These are phyloP conservation scores for Naganishia cerealis DNA, from an alignment of 1,284 basidiomycete genomes.

Conservation along the genomic window DNA sequence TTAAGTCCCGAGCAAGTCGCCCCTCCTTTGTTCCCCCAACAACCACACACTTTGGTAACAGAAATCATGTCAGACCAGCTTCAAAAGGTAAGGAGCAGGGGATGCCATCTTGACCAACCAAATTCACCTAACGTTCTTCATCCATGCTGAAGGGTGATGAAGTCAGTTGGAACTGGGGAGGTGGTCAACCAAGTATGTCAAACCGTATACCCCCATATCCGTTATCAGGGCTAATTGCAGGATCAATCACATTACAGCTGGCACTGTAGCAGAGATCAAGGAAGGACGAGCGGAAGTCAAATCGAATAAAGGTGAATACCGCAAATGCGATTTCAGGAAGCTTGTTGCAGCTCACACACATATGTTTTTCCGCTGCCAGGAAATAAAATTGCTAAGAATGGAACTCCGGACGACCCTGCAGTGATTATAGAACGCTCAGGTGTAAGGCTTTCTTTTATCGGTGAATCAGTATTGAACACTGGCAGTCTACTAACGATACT, in stretches of 20 bases:
- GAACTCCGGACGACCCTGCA: slow-evolving; percentile 47
- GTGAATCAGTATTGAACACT: too few species aligned
- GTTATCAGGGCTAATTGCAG: background rate
- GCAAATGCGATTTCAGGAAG: background rate
- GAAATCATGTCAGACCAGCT: slow-evolving; percentile 31
- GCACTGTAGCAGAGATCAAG: slow-evolving; percentile 45
- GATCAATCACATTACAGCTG: slow-evolving; percentile 35
- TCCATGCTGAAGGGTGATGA: slow-evolving; percentile 40
- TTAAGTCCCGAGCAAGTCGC: too few species aligned
- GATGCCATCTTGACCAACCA: background rate
- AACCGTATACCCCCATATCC: background rate
- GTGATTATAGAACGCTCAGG: slow-evolving; percentile 46
- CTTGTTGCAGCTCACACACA: background rate
- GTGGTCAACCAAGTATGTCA: slow-evolving; percentile 43
- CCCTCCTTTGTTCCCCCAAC: too few species aligned
- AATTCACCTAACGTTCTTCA: background rate
- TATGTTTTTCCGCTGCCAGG: slow-evolving; percentile 27
- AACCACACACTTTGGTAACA: background rate
- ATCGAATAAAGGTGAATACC: slow-evolving; percentile 40
- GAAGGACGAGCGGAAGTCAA: slow-evolving; percentile 43
- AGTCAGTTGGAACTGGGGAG: slow-evolving; percentile 50
- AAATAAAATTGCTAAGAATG: slow-evolving; percentile 47
- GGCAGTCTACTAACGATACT: background rate
- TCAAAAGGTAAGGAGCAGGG: slow-evolving; percentile 20
- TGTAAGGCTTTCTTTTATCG: slow-evolving; percentile 37